A percentile compares a stretch with the other conserved stretches of the same genome.
Evolutionary conservation across 805 yeast species (phyloP).

Genomic region (Saccharomycopsis sp.): DNA sequence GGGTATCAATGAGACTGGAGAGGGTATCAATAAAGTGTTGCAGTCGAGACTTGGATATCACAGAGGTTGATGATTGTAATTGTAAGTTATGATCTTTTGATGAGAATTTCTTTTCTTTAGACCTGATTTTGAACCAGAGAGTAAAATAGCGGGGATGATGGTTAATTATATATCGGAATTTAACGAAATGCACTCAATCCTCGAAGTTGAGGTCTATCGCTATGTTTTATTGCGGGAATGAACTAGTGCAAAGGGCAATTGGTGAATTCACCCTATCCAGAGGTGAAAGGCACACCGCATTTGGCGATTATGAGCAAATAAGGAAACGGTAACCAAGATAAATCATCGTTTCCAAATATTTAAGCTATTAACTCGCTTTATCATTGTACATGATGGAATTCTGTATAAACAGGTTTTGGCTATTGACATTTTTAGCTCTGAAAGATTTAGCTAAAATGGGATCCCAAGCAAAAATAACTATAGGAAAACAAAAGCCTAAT

Average conservation of each 20-base stretch:
- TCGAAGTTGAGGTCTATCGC: neutral
- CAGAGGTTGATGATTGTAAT: neutral
- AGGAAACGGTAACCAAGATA: neutral
- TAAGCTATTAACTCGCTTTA: neutral
- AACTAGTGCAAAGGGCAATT: neutral
- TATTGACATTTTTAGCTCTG: neutral
- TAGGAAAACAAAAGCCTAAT: neutral
- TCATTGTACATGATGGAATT: neutral
- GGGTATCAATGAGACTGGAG: conserved; percentile 9
- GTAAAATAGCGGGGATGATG: neutral
- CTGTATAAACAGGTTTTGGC: neutral
- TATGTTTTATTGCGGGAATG: neutral
- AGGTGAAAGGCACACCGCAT: neutral
- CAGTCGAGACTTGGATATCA: neutral
- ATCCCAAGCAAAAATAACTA: neutral
- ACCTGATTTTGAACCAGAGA: neutral
- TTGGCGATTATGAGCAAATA: neutral
- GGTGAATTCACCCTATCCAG: neutral
- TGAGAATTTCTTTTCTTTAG: neutral
- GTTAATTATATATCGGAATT: neutral
- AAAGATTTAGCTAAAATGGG: neutral
- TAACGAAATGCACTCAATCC: neutral
- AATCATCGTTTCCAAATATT: neutral
- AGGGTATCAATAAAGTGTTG: too few species aligned
- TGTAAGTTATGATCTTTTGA: neutral